Conservation (phyloP, 495 filamentous ascomycete species). For the Aspergillus kassunensis region DNA sequence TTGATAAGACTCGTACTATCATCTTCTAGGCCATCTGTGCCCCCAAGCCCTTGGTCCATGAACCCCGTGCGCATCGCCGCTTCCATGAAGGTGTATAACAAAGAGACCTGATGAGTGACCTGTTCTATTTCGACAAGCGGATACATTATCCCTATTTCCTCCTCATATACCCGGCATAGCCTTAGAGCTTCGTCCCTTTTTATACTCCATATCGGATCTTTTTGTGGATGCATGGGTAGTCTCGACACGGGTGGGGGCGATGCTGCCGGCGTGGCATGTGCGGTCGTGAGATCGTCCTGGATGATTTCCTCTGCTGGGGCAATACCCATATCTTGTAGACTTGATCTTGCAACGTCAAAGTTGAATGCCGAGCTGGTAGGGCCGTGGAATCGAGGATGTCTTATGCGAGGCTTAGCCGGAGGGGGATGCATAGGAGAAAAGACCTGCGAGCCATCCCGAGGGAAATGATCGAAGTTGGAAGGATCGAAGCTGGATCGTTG, state of each 20-base stretch:
- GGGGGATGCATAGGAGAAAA: slow-evolving; percentile 32
- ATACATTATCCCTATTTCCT: slow-evolving; percentile 86
- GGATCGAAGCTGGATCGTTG: slow-evolving; percentile 35
- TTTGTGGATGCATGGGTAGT: slow-evolving; percentile 39
- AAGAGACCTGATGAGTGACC: slow-evolving; percentile 59
- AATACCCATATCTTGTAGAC: slow-evolving; percentile 86
- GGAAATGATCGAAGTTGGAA: slow-evolving; percentile 34
- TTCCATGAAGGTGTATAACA: slow-evolving; percentile 68
- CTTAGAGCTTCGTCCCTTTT: slow-evolving; percentile 67
- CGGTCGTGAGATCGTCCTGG: slow-evolving; percentile 51
- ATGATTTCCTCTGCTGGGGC: slow-evolving; percentile 50
- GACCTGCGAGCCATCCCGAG: slow-evolving; percentile 36
- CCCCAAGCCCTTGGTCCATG: slow-evolving; percentile 48
- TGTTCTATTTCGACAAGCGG: slow-evolving; percentile 69
- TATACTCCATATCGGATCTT: slow-evolving; percentile 74
- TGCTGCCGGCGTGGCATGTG: slow-evolving; percentile 46
- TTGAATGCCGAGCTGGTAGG: slow-evolving; percentile 84
- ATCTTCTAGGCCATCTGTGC: slow-evolving; percentile 63
- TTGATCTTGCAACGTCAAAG: slow-evolving; percentile 81
- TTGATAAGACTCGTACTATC: slow-evolving; percentile 69
- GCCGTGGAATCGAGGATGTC: slow-evolving; percentile 70
- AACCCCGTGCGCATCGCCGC: slow-evolving; percentile 56
- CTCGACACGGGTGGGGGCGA: slow-evolving; percentile 41
- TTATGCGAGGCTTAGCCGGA: slow-evolving; percentile 33
- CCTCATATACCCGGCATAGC: slow-evolving; percentile 69